These are phyloP conservation scores for Hyphopichia burtonii DNA, from an alignment of 1,139 yeast genomes.

Conservation along the genomic window DNA sequence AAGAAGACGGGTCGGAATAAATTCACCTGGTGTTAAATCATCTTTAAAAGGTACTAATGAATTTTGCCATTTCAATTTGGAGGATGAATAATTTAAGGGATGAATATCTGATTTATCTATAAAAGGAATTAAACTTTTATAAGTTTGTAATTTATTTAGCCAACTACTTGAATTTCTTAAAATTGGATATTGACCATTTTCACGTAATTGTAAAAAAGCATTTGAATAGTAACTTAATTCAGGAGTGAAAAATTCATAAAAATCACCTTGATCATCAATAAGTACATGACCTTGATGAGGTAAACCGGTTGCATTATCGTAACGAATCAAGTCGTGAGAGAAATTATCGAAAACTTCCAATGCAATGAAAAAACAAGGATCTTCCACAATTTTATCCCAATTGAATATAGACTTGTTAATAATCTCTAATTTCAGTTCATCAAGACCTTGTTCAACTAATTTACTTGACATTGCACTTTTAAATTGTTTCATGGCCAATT, in stretches of 20 bases:
- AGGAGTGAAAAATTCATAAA: slow-evolving; percentile 71
- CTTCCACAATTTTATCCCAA: slow-evolving; percentile 63
- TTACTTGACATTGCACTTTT: slow-evolving; percentile 35
- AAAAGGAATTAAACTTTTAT: slow-evolving; percentile 33
- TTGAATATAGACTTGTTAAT: slow-evolving; percentile 74
- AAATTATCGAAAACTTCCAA: slow-evolving; percentile 85
- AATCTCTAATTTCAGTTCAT: slow-evolving; percentile 53
- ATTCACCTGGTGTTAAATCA: slow-evolving; percentile 71
- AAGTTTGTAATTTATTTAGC: slow-evolving; percentile 20
- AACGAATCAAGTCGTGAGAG: slow-evolving; percentile 78
- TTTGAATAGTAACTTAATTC: slow-evolving; percentile 63
- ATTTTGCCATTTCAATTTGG: slow-evolving; percentile 29
- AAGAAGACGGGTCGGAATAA: slow-evolving; percentile 72
- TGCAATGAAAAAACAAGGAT: slow-evolving; percentile 79
- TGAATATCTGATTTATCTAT: slow-evolving; percentile 33
- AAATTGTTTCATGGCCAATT: slow-evolving; percentile 64
- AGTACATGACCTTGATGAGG: slow-evolving; percentile 82
- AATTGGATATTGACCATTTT: slow-evolving; percentile 39
- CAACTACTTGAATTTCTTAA: slow-evolving; percentile 21
- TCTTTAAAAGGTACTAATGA: slow-evolving; percentile 60
- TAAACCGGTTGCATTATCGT: slow-evolving; percentile 63
- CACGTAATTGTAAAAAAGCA: slow-evolving; percentile 54
- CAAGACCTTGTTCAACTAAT: slow-evolving; percentile 40
- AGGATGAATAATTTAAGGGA: slow-evolving; percentile 39
- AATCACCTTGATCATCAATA: slow-evolving; percentile 72